Evolutionary conservation across 2,329 filamentous ascomycete species (phyloP), one percentile per base, ranked within the genome.

Genomic region (Pleoardoris graminearum): DNA sequence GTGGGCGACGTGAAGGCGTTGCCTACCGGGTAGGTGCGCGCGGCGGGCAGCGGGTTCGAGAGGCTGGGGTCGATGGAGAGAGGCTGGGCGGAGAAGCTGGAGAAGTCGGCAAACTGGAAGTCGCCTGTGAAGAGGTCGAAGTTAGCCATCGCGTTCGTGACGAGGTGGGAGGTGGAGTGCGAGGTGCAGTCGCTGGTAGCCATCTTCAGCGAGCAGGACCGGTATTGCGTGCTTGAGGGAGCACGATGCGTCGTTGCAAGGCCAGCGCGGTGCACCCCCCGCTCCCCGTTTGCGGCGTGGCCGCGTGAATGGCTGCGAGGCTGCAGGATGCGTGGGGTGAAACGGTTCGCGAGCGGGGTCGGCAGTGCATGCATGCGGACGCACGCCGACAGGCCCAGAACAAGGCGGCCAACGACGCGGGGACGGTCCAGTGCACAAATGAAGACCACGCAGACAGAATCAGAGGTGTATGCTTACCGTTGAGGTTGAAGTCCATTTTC

Each of bases 41-140:
- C 62, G 48, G 57, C 63, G 70, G 50, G 62, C n/a, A 63, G 58
- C 48, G 71, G 59, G 39, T 48, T 57, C 33, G 60, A 59, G 58
- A 73, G 61, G 25, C 65, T 60, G n/a, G 65, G 57, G 54, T 71
- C 68, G 45, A 70, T 61, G 30, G 29, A 23, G 42, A 71, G 59
- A 41, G 68, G 53, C 38, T 60, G 63, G n/a, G 33, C 4, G n/a
- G 58, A 37, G 54, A 76, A 77, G 61, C 69, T 69, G 50, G 72
- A 70, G 62, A 79, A 79, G 61, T 79, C 77, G 66, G 71, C 66
- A 59, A 78, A 79, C 53, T 74, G 72, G 64, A 75, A 80, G 60
- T 76, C 71, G 62, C 68, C 70, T 76, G 63, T 56, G 49, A 69
- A 71, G 35, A 66, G 48, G 37, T 69, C 65, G 56, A 66, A 66